phyloP scores from a whole-genome alignment of 257 asterid species.

The Plantago major region DNA sequence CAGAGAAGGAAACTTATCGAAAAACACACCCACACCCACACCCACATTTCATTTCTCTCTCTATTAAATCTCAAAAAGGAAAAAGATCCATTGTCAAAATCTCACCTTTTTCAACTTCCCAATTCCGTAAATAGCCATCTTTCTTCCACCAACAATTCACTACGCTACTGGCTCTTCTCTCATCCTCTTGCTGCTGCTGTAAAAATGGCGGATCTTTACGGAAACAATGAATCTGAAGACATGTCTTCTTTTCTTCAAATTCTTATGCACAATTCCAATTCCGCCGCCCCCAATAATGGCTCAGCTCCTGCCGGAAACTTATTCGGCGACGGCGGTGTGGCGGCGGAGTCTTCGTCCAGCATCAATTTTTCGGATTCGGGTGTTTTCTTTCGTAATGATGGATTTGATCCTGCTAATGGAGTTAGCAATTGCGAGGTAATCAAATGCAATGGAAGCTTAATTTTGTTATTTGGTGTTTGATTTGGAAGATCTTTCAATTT shows the following conservation, averaged over 20 bases:
- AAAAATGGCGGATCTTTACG: conserved; percentile 71
- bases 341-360: conserved; percentile 45
- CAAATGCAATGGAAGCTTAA: too few species aligned
- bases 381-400: conserved; percentile 41
- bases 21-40: conserved; percentile 10
- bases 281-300: conserved; percentile 28
- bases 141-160: not conserved
- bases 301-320: conserved; percentile 29
- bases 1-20: conserved; percentile 29
- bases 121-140: not conserved
- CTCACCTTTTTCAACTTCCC: not conserved
- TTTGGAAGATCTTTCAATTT: too few species aligned
- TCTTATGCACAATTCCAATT: conserved; percentile 56
- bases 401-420: not conserved
- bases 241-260: conserved; percentile 61
- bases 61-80: conserved; percentile 15
- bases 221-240: conserved; percentile 60
- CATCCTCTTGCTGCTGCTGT: not conserved
- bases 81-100: not conserved
- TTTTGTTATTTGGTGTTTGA: too few species aligned
- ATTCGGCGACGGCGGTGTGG: conserved; percentile 33
- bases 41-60: conserved; percentile 27
- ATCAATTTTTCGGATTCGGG: conserved; percentile 66
- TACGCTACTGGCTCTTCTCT: too few species aligned
- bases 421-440: not conserved